Conservation (phyloP, 257 asterid species). For the Capsicum chinense region DNA sequence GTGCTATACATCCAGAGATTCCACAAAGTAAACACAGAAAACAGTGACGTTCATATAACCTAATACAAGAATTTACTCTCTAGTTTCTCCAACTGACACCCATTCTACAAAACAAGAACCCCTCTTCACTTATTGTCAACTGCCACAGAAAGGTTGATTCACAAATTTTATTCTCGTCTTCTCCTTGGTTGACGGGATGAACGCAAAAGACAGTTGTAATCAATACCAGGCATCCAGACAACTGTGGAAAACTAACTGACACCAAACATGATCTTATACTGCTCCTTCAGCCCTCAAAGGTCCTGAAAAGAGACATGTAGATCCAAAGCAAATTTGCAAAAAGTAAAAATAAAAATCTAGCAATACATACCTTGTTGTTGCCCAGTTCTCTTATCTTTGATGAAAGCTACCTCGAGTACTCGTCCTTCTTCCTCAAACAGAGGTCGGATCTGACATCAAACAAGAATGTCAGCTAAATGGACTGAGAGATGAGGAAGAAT, state of each 20-base stretch:
- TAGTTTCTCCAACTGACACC: conserved; percentile 23
- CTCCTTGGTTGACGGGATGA: conserved; percentile 66
- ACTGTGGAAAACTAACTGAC: conserved; percentile 60
- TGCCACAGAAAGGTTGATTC: conserved; percentile 50
- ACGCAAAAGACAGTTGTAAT: conserved; percentile 56
- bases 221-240: conserved; percentile 39
- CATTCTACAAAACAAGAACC: conserved; percentile 23
- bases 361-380: conserved; percentile 88
- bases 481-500: conserved; percentile 2
- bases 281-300: conserved; percentile 78
- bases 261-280: conserved; percentile 64
- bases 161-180: conserved; percentile 56
- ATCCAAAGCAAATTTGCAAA: conserved; percentile 31
- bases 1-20: conserved; percentile 33
- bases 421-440: conserved; percentile 79
- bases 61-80: conserved; percentile 24
- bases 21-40: conserved; percentile 27
- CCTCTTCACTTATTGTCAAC: conserved; percentile 36
- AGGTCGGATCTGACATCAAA: conserved; percentile 74
- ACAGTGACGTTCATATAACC: conserved; percentile 5
- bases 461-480: conserved; percentile 7
- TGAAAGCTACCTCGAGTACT: conserved; percentile 89
- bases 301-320: conserved; percentile 74
- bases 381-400: conserved; percentile 93
- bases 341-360: conserved; percentile 31